phyloP scores from a whole-genome alignment of 345 rosid genomes.

The Hevea brasiliensis region DNA sequence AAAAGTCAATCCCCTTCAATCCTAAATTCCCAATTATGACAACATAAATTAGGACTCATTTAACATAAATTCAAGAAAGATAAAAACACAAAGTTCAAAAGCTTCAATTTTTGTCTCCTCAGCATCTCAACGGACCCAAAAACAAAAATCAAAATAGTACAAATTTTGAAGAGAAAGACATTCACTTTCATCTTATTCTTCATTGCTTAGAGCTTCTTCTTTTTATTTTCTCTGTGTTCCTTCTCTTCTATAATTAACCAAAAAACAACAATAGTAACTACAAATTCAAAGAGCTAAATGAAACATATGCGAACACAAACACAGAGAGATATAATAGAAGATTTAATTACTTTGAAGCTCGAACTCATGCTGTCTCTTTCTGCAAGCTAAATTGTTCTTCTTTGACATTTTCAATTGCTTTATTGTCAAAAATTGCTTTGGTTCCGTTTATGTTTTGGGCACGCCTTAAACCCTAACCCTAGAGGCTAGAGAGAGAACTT shows the following conservation, averaged over 20 bases:
- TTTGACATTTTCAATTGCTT: constrained; percentile 65
- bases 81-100: background rate
- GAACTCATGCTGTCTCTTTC: constrained; percentile 85
- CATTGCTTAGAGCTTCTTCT: constrained; percentile 73
- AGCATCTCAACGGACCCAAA: background rate
- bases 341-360: constrained; percentile 61
- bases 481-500: background rate
- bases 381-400: constrained; percentile 79
- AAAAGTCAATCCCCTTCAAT: too few species aligned
- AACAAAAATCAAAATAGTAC: background rate
- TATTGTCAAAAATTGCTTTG: background rate
- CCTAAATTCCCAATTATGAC: too few species aligned
- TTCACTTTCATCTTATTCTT: constrained; percentile 92
- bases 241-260: constrained; percentile 60
- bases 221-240: constrained; percentile 60
- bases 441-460: background rate
- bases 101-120: too few species aligned
- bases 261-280: background rate
- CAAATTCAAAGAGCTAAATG: background rate
- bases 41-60: too few species aligned
- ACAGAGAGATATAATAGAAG: background rate
- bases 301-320: background rate
- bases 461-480: constrained; percentile 22
- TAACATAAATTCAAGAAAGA: background rate
- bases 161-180: constrained; percentile 4